A percentile compares a stretch with the other conserved stretches of the same genome.
phyloP scores from a whole-genome alignment of 306 rosid species.

The Trifolium repens region DNA sequence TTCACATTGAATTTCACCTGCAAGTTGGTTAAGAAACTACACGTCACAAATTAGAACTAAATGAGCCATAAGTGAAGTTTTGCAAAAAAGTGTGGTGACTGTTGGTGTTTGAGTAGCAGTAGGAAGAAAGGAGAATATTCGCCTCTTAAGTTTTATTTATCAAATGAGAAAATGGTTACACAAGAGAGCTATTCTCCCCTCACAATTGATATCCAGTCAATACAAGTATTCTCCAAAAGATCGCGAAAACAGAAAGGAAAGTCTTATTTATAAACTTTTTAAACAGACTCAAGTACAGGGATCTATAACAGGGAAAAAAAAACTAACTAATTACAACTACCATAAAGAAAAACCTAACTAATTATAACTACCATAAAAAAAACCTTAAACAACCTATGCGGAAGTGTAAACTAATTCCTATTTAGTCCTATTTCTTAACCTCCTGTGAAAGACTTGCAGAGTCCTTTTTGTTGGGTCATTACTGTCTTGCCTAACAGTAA shows the following conservation, averaged over 20 bases:
- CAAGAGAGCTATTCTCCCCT: not conserved
- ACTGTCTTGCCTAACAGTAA: not conserved
- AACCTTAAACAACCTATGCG: not conserved
- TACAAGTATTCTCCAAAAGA: not conserved
- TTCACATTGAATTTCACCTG: slow-evolving; percentile 93
- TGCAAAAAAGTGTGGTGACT: not conserved
- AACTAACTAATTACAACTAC: not conserved
- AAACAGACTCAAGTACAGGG: not conserved
- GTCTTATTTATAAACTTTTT: not conserved
- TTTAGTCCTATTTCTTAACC: not conserved
- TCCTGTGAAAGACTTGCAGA: not conserved
- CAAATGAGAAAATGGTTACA: not conserved
- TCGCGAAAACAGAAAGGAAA: not conserved
- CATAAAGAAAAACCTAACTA: not conserved
- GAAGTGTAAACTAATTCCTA: not conserved
- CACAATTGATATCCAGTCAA: not conserved
- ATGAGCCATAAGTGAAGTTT: slow-evolving; percentile 23
- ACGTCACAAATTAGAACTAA: slow-evolving; percentile 12
- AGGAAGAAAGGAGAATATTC: not conserved
- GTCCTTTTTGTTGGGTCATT: not conserved
- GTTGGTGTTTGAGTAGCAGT: not conserved
- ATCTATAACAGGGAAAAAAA: not conserved
- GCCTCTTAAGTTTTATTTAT: not conserved
- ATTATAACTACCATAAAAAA: not conserved
- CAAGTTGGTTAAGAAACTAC: slow-evolving; percentile 37